Evolutionary conservation across 768 basidiomycete genomes (phyloP).

Genomic region (Pisolithus marmoratus): DNA sequence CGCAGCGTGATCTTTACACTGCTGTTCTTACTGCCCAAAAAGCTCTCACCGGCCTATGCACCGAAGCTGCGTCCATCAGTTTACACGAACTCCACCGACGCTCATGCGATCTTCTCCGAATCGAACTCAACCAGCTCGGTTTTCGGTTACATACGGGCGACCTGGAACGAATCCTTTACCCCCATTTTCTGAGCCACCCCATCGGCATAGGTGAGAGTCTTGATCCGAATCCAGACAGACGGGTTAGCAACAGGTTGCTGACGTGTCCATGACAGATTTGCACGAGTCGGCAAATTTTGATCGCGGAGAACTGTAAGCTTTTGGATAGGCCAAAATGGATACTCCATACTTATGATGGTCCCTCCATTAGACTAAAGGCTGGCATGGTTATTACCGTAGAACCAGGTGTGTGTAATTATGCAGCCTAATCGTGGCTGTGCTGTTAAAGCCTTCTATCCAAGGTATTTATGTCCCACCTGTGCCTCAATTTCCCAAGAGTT

Average conservation of each 20-base stretch:
- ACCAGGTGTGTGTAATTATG: constrained; percentile 46
- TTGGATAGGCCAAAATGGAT: not conserved
- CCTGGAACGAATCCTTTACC: constrained; percentile 73
- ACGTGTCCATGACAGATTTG: constrained; percentile 50
- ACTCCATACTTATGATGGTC: not conserved
- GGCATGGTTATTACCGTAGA: constrained; percentile 95
- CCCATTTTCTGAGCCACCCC: constrained; percentile 89
- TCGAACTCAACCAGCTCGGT: constrained; percentile 66
- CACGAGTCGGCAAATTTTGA: constrained; percentile 76
- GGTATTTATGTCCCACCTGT: constrained; percentile 87
- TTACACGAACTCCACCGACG: constrained; percentile 73
- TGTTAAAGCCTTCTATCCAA: constrained; percentile 14
- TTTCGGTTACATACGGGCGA: constrained; percentile 42
- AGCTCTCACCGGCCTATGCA: constrained; percentile 54
- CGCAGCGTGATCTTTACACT: constrained; percentile 83
- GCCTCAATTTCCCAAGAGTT: constrained; percentile 74
- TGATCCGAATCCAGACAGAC: not conserved
- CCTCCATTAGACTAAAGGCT: constrained; percentile 49
- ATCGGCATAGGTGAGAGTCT: constrained; percentile 72
- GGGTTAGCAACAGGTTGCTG: constrained; percentile 1
- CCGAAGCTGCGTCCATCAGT: constrained; percentile 48
- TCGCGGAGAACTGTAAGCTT: constrained; percentile 45
- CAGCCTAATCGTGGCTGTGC: constrained; percentile 6
- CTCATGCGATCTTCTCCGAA: constrained; percentile 59
- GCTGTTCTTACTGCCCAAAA: constrained; percentile 74